phyloP scores from a whole-genome alignment of 495 filamentous ascomycete genomes.

The Xylaria castorea region DNA sequence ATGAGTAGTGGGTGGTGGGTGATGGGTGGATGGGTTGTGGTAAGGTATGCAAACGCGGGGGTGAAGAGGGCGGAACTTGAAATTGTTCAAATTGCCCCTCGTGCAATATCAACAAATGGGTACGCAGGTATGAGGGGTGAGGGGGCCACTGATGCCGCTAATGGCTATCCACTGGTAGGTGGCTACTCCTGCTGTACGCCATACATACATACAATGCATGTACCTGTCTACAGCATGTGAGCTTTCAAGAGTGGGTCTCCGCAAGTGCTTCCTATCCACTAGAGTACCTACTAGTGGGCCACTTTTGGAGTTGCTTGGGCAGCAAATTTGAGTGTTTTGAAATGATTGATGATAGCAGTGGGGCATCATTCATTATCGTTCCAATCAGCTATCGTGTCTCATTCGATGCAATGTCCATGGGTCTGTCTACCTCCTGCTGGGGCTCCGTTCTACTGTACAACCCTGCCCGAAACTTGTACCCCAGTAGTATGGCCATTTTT shows the following conservation, averaged over 20 bases:
- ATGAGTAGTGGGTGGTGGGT: not conserved
- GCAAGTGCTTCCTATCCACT: not conserved
- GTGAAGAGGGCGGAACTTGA: slow-evolving; percentile 19
- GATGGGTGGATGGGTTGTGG: slow-evolving; percentile 8
- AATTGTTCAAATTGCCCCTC: slow-evolving; percentile 28
- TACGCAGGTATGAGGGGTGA: not conserved
- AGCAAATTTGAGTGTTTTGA: slow-evolving; percentile 11
- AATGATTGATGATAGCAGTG: not conserved
- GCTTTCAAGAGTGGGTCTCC: not conserved
- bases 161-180: not conserved
- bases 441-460: not conserved
- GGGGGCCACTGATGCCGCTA: slow-evolving; percentile 13
- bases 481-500: too few species aligned
- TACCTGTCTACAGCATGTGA: not conserved
- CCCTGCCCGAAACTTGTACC: too few species aligned
- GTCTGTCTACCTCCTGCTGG: not conserved
- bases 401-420: not conserved
- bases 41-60: slow-evolving; percentile 28
- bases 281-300: not conserved
- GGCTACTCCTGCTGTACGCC: slow-evolving; percentile 4
- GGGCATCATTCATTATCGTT: not conserved
- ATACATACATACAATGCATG: not conserved
- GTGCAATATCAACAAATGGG: slow-evolving; percentile 20
- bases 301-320: slow-evolving; percentile 10
- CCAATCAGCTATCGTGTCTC: not conserved